Evolutionary conservation across 108 stramenopile genomes (phyloP).

Genomic region (Epithemia pelagica): DNA sequence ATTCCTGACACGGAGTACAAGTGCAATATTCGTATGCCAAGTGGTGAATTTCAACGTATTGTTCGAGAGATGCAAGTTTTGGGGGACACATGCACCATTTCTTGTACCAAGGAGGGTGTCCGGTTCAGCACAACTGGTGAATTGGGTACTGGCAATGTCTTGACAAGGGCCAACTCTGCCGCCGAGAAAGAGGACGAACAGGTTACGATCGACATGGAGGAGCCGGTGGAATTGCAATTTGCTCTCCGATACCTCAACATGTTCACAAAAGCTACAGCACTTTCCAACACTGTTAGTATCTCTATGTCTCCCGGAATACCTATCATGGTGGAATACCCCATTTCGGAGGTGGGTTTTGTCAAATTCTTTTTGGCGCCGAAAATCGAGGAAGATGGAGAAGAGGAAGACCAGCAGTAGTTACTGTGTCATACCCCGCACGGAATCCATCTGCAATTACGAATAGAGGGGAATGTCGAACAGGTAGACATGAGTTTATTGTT

Average conservation of each 20-base stretch:
- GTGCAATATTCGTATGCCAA: conserved; percentile 92
- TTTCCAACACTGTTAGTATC: conserved; percentile 81
- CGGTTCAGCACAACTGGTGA: conserved; percentile 90
- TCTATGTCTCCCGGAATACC: conserved; percentile 96
- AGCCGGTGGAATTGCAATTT: conserved; percentile 96
- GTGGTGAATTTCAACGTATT: conserved; percentile 95
- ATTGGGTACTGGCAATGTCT: conserved; percentile 93
- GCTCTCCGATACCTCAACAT: conserved; percentile 96
- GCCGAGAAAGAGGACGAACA: conserved; percentile 92
- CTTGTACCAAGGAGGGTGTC: conserved; percentile 92
- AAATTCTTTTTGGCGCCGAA: conserved; percentile 99
- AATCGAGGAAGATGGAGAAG: conserved; percentile 89
- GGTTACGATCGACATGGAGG: conserved; percentile 94
- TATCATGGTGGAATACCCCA: conserved; percentile 96
- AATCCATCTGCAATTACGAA: too few relatives aligned
- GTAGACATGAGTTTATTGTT: too few relatives aligned
- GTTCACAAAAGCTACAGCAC: conserved; percentile 96
- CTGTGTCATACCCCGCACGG: too few relatives aligned
- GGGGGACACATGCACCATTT: conserved; percentile 96
- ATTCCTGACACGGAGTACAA: conserved; percentile 99
- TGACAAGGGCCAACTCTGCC: conserved; percentile 77
- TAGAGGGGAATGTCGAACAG: too few relatives aligned
- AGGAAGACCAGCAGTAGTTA: not conserved
- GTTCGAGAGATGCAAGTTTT: conserved; percentile 94
- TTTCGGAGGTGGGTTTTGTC: conserved; percentile 84